Base-by-base conservation (phyloP, 2,329 filamentous ascomycete species). In the Alternaria sp. region DNA sequence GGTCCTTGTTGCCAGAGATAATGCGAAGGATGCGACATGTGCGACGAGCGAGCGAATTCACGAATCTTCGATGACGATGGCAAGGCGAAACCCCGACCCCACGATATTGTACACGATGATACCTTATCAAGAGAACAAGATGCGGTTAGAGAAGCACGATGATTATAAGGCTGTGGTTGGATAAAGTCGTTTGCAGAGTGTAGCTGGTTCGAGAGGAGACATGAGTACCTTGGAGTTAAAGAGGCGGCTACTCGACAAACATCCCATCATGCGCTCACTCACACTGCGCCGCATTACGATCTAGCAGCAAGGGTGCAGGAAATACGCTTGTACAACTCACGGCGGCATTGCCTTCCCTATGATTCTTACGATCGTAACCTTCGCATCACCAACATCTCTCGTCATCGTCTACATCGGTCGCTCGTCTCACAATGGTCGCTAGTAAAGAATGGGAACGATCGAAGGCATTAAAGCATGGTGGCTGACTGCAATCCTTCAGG, bases 401-500 rank as follows among this genome's bases (percentile, higher is more conserved):
- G 23, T 13, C 13, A 28, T 44, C 56, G 48, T 46, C 17, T 33
- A 46, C 17, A 21, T 42, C 48, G 54, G 44, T 59, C 52, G 54
- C 54, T 52, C 36, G 49, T 59, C 51, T 60, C 56, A 50, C 55
- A 61, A 31, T 29, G n/a, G 23, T 39, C 24, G 34, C 39, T 39
- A 48, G 11, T 11, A 36, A 14, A 48, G 31, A 17, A 46, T 17
- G 4, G 23, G 10, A 29, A 40, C 17, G 17, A 41, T 36, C 24
- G 37, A 50, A 34, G 28, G 39, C 24, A 40, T 51, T n/a, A 36
- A 26, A 26, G 36, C 49, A 52, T 46, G 58, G 56, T 42, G 41
- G 62, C 72, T 72, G 60, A 71, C 63, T 45, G 49, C 51, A 7
- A 45, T 31, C 36, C 45, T 44, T 51, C 73, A 94, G 93, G 93